phyloP scores from a whole-genome alignment of 2,329 filamentous ascomycete genomes.

The Fusarium tuaranense region DNA sequence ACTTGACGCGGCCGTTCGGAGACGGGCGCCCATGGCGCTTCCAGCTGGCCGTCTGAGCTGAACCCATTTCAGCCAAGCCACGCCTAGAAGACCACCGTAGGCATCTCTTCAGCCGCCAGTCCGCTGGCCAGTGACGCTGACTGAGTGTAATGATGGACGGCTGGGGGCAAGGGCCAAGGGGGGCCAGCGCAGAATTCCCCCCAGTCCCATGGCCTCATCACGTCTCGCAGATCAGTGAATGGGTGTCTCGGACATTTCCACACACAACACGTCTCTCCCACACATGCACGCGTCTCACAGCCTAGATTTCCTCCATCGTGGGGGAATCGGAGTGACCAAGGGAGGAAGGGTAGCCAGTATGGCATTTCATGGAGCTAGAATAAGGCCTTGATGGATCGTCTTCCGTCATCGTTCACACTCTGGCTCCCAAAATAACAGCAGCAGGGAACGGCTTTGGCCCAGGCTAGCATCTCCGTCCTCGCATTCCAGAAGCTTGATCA shows the following conservation, averaged over 20 bases:
- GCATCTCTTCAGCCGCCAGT: constrained; percentile 24
- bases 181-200: constrained; percentile 10
- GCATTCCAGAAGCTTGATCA: constrained; percentile 42
- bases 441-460: constrained; percentile 11
- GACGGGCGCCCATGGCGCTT: constrained; percentile 21
- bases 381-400: constrained; percentile 4
- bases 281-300: constrained; percentile 3
- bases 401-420: constrained; percentile 11
- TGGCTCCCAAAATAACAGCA: constrained; percentile 33
- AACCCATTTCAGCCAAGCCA: constrained; percentile 15
- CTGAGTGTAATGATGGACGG: constrained; percentile 25
- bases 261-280: constrained; percentile 4
- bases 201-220: constrained; percentile 15
- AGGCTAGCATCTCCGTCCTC: constrained; percentile 30
- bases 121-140: constrained; percentile 3
- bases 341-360: not conserved
- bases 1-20: constrained; percentile 9
- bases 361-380: constrained; percentile 7
- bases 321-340: constrained; percentile 12
- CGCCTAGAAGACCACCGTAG: constrained; percentile 14
- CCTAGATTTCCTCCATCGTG: constrained; percentile 17
- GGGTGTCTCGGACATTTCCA: constrained; percentile 36
- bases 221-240: constrained; percentile 28
- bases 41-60: constrained; percentile 12
- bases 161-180: constrained; percentile 18